Conservation (phyloP, 805 yeast genomes). For the Jamesozyma spencerorum region DNA sequence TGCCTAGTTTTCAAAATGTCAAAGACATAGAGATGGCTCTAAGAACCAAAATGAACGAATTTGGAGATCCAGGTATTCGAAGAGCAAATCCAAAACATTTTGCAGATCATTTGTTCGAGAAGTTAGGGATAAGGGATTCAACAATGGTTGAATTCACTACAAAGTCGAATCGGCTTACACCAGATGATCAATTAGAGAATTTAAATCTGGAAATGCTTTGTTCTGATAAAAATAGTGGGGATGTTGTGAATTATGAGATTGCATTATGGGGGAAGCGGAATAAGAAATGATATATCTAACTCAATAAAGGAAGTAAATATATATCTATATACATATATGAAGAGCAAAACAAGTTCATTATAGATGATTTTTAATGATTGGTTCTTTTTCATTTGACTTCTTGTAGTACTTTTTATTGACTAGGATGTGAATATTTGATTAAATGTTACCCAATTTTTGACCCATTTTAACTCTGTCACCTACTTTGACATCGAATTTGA, state of each 20-base stretch:
- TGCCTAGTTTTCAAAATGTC: slow-evolving; percentile 2
- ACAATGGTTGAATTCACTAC: slow-evolving; percentile 14
- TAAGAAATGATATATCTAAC: not conserved
- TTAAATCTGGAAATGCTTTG: slow-evolving; percentile 19
- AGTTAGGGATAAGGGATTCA: slow-evolving; percentile 9
- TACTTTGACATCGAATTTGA: slow-evolving; percentile 55
- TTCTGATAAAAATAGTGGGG: slow-evolving; percentile 17
- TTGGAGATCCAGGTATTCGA: not conserved
- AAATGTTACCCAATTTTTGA: slow-evolving; percentile 49
- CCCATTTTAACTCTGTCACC: slow-evolving; percentile 87
- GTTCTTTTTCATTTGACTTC: not conserved
- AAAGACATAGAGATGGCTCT: slow-evolving; percentile 11
- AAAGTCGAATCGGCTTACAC: not conserved
- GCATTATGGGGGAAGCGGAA: slow-evolving; percentile 20
- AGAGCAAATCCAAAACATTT: not conserved
- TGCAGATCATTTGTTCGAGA: slow-evolving; percentile 3
- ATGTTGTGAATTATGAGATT: slow-evolving; percentile 17
- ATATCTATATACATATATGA: not conserved
- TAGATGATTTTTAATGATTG: not conserved
- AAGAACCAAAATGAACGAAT: slow-evolving; percentile 6
- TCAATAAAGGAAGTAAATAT: not conserved
- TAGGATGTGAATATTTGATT: not conserved
- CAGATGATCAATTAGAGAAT: slow-evolving; percentile 4
- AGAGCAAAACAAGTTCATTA: not conserved
- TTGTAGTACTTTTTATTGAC: not conserved